Conservation (phyloP, 768 basidiomycete species). For the Auricularia sp. region DNA sequence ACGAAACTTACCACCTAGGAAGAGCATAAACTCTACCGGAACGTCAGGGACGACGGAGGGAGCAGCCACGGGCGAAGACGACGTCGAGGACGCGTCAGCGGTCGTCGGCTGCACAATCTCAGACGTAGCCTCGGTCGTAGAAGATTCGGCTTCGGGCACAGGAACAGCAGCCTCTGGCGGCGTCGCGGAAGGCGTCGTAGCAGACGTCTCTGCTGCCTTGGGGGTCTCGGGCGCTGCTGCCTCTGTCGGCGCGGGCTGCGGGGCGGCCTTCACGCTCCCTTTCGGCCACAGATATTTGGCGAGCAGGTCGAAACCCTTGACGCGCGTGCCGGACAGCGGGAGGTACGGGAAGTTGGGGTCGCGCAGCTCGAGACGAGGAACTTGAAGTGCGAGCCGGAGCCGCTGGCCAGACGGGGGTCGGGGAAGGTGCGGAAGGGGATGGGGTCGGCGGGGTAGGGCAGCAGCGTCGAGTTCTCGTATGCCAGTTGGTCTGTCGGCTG, state of each 20-base stretch:
- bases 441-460: constrained; percentile 41
- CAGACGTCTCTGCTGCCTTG: not conserved
- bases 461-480: constrained; percentile 31
- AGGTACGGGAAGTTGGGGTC: constrained; percentile 67
- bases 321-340: constrained; percentile 40
- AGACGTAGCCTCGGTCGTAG: not conserved
- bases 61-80: not conserved
- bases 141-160: constrained; percentile 1
- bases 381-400: constrained; percentile 43
- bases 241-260: not conserved
- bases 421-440: constrained; percentile 66
- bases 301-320: constrained; percentile 57
- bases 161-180: not conserved
- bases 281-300: constrained; percentile 40
- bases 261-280: not conserved
- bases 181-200: not conserved
- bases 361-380: constrained; percentile 63
- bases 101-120: not conserved
- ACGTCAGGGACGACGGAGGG: constrained; percentile 7
- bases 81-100: not conserved
- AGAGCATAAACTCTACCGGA: constrained; percentile 50
- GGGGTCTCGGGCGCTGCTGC: not conserved
- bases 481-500: constrained; percentile 32
- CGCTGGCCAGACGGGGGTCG: constrained; percentile 47
- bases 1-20: constrained; percentile 35